Evolutionary conservation across 352 stramenopile species (phyloP), one percentile per base, ranked within the genome.

Genomic region (Pythium periplocum): DNA sequence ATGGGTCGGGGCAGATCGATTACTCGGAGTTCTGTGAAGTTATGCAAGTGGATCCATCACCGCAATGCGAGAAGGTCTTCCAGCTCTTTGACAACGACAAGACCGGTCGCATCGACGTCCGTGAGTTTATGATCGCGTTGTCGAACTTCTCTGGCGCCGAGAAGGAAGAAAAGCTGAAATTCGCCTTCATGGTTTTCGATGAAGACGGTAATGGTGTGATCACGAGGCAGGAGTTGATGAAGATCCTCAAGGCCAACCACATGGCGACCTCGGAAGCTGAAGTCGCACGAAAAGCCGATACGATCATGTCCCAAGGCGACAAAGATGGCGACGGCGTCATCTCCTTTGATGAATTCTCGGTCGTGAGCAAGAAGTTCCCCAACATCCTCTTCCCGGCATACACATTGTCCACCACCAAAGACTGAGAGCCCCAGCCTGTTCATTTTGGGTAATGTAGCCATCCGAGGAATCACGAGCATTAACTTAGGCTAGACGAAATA

Each of bases 11-110:
- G 30, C 82, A 98, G 60, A 97, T 98, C 54, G 90, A 98, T 68
- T 98, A 98, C 78, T 96, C 90, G 12, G 95, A 98, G 70, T 98
- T 98, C 72, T 98, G 95, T 57, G 90, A 98, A 62, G 78, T 98
- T 35, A 76, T 98, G 72, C 87, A 97, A 59, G 83, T 98, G 42
- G 93, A 98, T 53, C 89, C 93, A 30, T 91, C 80, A 40, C 78
- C 87, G 6, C 83, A 96, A 64, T 90, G 81, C 50, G 90, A 98
- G 61, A 95, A 93, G 59, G 68, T 97, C 4, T 98, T 98, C 78
- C 84, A 96, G 60, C 71, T 97, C 11, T 98, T 98, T 61, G 91
- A 98, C 65, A 96, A 96, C 50, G 86, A 98, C 48, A 95, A 91
- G 59, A 89, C 76, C 3, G 91, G 90, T 35, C 77, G 94, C 56